Base-by-base conservation (phyloP, 345 rosid genomes). In the Aquilaria malaccensis region DNA sequence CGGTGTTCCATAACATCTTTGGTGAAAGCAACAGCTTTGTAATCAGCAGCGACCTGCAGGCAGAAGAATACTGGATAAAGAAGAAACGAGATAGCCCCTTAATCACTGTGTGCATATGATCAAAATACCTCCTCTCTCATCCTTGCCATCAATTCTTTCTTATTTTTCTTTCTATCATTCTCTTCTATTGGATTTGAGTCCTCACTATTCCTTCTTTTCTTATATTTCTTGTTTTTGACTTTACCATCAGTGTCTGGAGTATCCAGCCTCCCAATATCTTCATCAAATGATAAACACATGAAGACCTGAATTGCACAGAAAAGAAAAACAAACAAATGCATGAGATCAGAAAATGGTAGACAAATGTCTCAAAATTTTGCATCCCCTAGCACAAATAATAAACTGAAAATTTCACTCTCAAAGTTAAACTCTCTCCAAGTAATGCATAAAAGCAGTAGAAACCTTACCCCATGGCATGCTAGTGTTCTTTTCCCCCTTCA, bases 231-330 rank as follows among this genome's bases (percentile, higher is more conserved):
- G 70, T 59, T 54, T 70, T 76, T 85, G 45, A 60, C 66, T 66
- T 78, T 79, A 41, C 61, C 70, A 6, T 83, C 82, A 55, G 45
- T 75, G 37, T 74, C 72, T 46, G 68, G 62, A 67, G 30, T 67
- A 55, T 77, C 66, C 45, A 48, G 68, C 75, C 67, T 91, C 51
- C 83, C 68, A n/a, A 94, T 81, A 67, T 86, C 86, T 70, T 90
- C 97, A 50, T 91, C 86, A 75, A 95, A 86, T 56, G 86, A 80
- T 68, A 95, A 74, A 62, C 91, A 86, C 87, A 91, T 70, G 67
- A 95, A 81, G 62, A 94, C 97, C 97, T 88, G 76, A 22, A 57
- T 52, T 9, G 33, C 56, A 37, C 49, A 59, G n/a, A 50, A 15
- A 14, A 63, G 0, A 47, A 51, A 31, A 22, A 48, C 58, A 54